Percentiles rank a stretch among this genome's conserved stretches.
Evolutionary conservation across 1,139 yeast genomes (phyloP).

Genomic region (Pichiaceae sp.): DNA sequence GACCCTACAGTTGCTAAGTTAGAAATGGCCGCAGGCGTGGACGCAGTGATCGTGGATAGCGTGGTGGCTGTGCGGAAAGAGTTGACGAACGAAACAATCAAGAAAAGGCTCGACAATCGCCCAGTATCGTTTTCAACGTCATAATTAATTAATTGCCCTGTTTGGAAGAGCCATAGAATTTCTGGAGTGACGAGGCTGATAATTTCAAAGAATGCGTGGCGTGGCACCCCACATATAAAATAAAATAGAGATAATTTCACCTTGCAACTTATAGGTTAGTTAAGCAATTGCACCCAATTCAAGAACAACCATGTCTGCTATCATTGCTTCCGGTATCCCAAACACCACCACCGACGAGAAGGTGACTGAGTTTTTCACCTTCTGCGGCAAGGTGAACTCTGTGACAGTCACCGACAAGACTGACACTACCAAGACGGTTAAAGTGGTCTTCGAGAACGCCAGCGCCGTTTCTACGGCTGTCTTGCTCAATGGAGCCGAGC

Average conservation of each 20-base stretch:
- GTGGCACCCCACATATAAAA: too few relatives aligned
- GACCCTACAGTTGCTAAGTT: slow-evolving; percentile 76
- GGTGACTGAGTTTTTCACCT: slow-evolving; percentile 61
- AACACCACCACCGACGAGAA: slow-evolving; percentile 43
- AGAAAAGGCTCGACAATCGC: too few relatives aligned
- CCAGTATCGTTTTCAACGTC: neutral
- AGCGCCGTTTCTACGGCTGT: slow-evolving; percentile 71
- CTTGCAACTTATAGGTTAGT: too few relatives aligned
- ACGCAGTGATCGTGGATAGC: slow-evolving; percentile 94
- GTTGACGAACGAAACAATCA: slow-evolving; percentile 30
- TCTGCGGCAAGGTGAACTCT: slow-evolving; percentile 61
- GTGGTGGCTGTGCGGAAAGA: slow-evolving; percentile 90
- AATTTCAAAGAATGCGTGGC: too few relatives aligned
- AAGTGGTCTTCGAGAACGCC: slow-evolving; percentile 46
- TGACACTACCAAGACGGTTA: slow-evolving; percentile 30
- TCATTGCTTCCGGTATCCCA: slow-evolving; percentile 58
- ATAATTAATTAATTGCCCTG: neutral
- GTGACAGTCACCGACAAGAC: slow-evolving; percentile 30
- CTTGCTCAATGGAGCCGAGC: slow-evolving; percentile 64
- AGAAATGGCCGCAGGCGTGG: slow-evolving; percentile 92
- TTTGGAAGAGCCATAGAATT: too few relatives aligned
- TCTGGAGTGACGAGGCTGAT: too few relatives aligned
- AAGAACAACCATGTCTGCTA: slow-evolving; percentile 14
- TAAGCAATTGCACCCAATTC: too few relatives aligned
- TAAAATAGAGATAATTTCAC: too few relatives aligned